phyloP scores from a whole-genome alignment of 2,329 filamentous ascomycete genomes.

The Ceratocystis ficicola region DNA sequence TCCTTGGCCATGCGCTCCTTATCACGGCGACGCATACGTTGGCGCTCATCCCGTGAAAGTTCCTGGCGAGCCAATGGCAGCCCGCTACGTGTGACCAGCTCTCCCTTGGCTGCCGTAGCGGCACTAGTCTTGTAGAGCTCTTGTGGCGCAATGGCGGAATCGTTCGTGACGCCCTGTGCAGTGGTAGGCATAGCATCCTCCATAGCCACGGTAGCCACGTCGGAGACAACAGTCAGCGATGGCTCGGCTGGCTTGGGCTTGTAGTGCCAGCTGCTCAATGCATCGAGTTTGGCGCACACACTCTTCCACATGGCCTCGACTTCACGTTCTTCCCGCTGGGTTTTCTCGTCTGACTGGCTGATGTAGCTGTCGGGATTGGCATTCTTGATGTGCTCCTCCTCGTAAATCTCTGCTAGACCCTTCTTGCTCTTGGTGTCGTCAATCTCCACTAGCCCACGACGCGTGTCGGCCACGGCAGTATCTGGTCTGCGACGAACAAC shows the following conservation, averaged over 20 bases:
- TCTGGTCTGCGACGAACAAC: constrained; percentile 71
- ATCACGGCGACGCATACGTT: constrained; percentile 60
- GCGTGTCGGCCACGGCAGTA: constrained; percentile 46
- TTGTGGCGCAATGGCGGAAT: constrained; percentile 77
- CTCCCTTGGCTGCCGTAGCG: constrained; percentile 44
- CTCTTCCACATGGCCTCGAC: constrained; percentile 74
- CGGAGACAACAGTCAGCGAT: constrained; percentile 74
- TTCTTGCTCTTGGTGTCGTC: constrained; percentile 81
- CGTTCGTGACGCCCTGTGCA: constrained; percentile 56
- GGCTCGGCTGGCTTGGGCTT: constrained; percentile 74
- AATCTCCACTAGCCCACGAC: constrained; percentile 64
- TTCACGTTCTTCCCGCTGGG: constrained; percentile 69
- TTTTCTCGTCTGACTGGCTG: constrained; percentile 69
- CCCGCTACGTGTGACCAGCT: constrained; percentile 67
- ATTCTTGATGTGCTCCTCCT: constrained; percentile 74
- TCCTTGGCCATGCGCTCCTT: constrained; percentile 67
- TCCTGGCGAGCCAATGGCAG: constrained; percentile 70
- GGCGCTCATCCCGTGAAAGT: constrained; percentile 77
- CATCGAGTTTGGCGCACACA: constrained; percentile 68
- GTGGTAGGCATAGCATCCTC: constrained; percentile 87
- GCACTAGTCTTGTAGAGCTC: constrained; percentile 82
- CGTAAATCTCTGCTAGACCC: constrained; percentile 83
- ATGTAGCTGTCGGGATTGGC: constrained; percentile 68
- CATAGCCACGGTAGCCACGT: constrained; percentile 85
- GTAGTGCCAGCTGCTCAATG: constrained; percentile 88